Evolutionary conservation across 1,284 basidiomycete genomes (phyloP), one percentile per base, ranked within the genome.

Genomic region (Singerocomus inundabilis): DNA sequence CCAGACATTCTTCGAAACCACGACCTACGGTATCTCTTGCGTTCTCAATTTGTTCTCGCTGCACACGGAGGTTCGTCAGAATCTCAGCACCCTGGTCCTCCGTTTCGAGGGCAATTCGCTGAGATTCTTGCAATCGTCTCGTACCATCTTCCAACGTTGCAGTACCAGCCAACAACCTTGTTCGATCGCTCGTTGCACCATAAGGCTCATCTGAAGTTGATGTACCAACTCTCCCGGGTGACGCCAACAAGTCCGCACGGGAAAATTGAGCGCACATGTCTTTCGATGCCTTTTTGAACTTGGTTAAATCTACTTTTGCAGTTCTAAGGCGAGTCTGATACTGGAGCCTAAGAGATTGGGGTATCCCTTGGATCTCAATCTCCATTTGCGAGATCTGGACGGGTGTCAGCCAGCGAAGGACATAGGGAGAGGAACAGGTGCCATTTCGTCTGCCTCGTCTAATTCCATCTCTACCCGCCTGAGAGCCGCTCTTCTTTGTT

Each of bases 361-460:
- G 94, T 68, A 98, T 95, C 11, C 91, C 89, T 64, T 95, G 93
- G n/a, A 97, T 87, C 73, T 99, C 97, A 54, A 99, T 90, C 71
- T 98, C 95, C 96, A 99, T 98, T 81, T 99, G 97, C 31, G 92
- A 93, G 57, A 97, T 81, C 93, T 96, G 59, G 33, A 18, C 13
- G 8, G 21, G 28, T 24, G 49, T 56, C 38, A 57, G 55, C 18
- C 8, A 29, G 43, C 25, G 25, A 41, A 51, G 11, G 50, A 25
- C 3, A 34, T 2, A 13, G 32, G 9, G 32, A 41, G 18, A 8
- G 38, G 26, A 15, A 16, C 13, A 63, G 78, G 54, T 61, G 88
- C 93, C 81, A 98, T 94, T 76, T 99, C 97, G 61, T 98, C 95
- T 0, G 95, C 96, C 72, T 99, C 97, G 64, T 99, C 97, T 4